A percentile compares a stretch with the other conserved stretches of the same genome.
Conservation (phyloP, 1,284 basidiomycete species). For the Malassezia pachydermatis region DNA sequence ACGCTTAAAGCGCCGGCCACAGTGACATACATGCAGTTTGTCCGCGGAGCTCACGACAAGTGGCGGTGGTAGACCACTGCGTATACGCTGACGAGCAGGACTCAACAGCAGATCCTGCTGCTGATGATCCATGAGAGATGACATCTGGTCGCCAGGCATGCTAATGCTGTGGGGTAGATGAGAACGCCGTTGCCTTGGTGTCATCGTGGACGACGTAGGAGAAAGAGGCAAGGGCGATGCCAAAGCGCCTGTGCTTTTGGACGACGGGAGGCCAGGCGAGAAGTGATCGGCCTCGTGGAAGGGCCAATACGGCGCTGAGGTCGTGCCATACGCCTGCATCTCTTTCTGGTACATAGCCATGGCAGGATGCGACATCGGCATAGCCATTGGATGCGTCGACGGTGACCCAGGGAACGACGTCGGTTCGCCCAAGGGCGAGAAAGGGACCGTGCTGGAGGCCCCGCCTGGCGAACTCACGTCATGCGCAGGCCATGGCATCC, state of each 20-base stretch:
- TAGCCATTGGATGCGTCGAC: slow-evolving; percentile 8
- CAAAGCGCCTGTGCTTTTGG: slow-evolving; percentile 30
- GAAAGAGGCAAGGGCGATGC: slow-evolving; percentile 23
- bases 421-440: slow-evolving; percentile 2
- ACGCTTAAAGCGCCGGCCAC: slow-evolving; percentile 46
- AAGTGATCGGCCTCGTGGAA: slow-evolving; percentile 7
- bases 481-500: slow-evolving; percentile 10
- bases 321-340: not conserved
- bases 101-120: no score
- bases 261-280: slow-evolving; percentile 25
- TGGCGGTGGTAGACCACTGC: slow-evolving; percentile 33
- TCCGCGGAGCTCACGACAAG: slow-evolving; percentile 44
- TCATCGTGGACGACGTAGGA: slow-evolving; percentile 12
- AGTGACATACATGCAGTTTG: slow-evolving; percentile 45
- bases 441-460: no score
- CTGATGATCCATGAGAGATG: slow-evolving; percentile 21
- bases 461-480: no score
- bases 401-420: slow-evolving; percentile 28
- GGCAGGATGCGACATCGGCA: slow-evolving; percentile 6
- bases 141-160: slow-evolving; percentile 17
- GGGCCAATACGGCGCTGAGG: not conserved
- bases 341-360: slow-evolving; percentile 3
- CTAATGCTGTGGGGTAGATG: slow-evolving; percentile 14
- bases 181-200: not conserved
- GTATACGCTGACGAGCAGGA: slow-evolving; percentile 14